Base-by-base conservation (phyloP, 768 basidiomycete species). In the Amylocystis lapponica region DNA sequence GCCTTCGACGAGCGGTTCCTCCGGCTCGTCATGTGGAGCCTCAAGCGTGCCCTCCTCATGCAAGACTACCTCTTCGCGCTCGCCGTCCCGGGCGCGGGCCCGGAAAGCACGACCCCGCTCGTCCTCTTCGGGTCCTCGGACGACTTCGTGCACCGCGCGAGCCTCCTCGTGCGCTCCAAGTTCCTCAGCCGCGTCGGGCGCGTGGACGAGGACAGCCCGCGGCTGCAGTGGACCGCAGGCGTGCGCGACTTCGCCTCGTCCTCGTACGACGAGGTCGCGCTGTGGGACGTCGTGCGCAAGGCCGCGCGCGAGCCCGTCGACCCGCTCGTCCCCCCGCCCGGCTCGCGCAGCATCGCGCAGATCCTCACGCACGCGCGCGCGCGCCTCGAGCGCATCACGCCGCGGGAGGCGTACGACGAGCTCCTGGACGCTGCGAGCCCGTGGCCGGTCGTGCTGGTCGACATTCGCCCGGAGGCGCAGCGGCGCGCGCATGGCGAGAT, bases 271-370 rank as follows among this genome's bases (percentile, higher is more conserved):
- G 76, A 75, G 34, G 68, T 71, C 3, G 81, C 85, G 31, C 66
- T 88, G 3, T 78, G 78, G 78, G 83, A 86, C 49, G 75, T 81
- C 36, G 64, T 86, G n/a, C 70, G 70, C 33, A 86, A 86, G 58
- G 73, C 78, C 3, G 71, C 78, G 1, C 66, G 71, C 13, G 57
- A 65, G 9, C 79, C 81, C 13, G 72, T 82, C 34, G 77, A 86
- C 49, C 82, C 83, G 1, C 66, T 75, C 3, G 46, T 56, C 1
- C 77, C 85, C 5, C 87, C 86, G 0, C 75, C 81, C 0, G 82
- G 83, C 26, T 82, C 84, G 2, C 66, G 67, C 41, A 68, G 76
- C 26, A 78, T 84, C 47, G 70, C 72, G 25, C 66, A 77, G 41
- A 68, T 85, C 2, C 70, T 90, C 7, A 61, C 62, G 1, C 68